A percentile compares a stretch with the other conserved stretches of the same genome.
phyloP scores from a whole-genome alignment of 768 basidiomycete genomes.

The Phallus indusiatus region DNA sequence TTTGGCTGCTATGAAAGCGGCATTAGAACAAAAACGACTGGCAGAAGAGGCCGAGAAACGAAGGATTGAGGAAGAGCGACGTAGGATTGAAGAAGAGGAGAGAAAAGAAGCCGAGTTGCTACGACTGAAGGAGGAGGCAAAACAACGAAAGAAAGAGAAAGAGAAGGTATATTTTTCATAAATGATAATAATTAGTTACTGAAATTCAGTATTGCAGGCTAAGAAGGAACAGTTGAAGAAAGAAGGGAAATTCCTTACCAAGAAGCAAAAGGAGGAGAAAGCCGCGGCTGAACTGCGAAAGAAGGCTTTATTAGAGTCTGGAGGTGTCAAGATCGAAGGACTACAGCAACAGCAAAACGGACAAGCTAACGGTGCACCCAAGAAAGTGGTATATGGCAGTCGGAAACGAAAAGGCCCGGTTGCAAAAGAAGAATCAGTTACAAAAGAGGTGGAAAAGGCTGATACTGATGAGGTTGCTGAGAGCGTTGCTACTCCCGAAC shows the following conservation, averaged over 20 bases:
- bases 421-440: conserved; percentile 25
- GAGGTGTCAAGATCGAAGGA: conserved; percentile 81
- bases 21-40: conserved; percentile 88
- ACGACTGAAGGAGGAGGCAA: conserved; percentile 70
- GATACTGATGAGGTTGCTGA: conserved; percentile 18
- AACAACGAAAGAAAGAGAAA: conserved; percentile 75
- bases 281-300: conserved; percentile 85
- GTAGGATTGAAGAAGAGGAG: conserved; percentile 86
- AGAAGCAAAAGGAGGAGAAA: conserved; percentile 92
- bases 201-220: conserved; percentile 37
- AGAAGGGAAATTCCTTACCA: conserved; percentile 90
- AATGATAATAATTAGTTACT: conserved; percentile 2
- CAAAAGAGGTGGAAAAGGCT: conserved; percentile 31
- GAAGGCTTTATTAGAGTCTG: conserved; percentile 77
- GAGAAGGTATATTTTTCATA: conserved; percentile 50
- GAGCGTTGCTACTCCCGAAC: conserved; percentile 12
- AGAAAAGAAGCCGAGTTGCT: conserved; percentile 68
- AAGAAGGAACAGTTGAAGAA: conserved; percentile 88
- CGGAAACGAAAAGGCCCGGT: conserved; percentile 66
- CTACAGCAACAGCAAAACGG: conserved; percentile 46
- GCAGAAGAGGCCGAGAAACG: conserved; percentile 75
- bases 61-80: conserved; percentile 67
- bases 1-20: conserved; percentile 74
- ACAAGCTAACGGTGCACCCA: conserved; percentile 32
- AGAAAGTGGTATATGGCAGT: conserved; percentile 75